Base-by-base conservation (phyloP, 129 eudicot species). In the Artemisia annua region DNA sequence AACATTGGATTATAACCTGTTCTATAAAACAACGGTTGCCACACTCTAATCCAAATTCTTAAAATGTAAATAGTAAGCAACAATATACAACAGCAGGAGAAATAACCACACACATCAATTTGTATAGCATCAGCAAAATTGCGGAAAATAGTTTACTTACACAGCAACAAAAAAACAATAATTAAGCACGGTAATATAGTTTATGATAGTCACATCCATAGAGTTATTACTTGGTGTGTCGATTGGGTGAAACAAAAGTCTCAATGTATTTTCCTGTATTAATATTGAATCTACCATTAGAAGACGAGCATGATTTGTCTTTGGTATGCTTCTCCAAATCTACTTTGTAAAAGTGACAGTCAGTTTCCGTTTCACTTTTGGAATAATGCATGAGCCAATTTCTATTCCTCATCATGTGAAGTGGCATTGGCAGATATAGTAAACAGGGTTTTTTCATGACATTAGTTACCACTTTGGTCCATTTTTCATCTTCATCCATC, bases 181-280 rank as follows among this genome's bases (percentile, higher is more conserved):
- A 67, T 2, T 11, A 5, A 48, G 16, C 24, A 67, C 11, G 24
- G 9, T 39, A 39, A 39, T 39, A 39, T 39, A 39, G 11, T 39
- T 39, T 39, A 39, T 39, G 46, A 39, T 39, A 39, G 2, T 12
- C 9, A 48, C 22, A 19, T 49, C 13, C n/a, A 8, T 39, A 12
- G 22, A 64, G 69, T 13, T 20, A 35, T 48, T 67, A 46, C 58
- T 67, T 19, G 3, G 13, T 48, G 24, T 66, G 50, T 67, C 10
- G 8, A 67, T 67, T 50, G 46, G 7, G 72, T 19, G 59, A 67
- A 56, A 67, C 59, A 48, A 67, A 22, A 48, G 72, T 67, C 57
- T 67, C 72, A 10, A 20, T 9, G 46, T 67, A 48, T 67, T 67
- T 24, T 32, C 39, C 59, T n/a, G 59, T 18, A 53, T n/a, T 7